These are phyloP conservation scores for Ocimum tenuiflorum DNA, from an alignment of 257 asterid species.

Conservation along the genomic window DNA sequence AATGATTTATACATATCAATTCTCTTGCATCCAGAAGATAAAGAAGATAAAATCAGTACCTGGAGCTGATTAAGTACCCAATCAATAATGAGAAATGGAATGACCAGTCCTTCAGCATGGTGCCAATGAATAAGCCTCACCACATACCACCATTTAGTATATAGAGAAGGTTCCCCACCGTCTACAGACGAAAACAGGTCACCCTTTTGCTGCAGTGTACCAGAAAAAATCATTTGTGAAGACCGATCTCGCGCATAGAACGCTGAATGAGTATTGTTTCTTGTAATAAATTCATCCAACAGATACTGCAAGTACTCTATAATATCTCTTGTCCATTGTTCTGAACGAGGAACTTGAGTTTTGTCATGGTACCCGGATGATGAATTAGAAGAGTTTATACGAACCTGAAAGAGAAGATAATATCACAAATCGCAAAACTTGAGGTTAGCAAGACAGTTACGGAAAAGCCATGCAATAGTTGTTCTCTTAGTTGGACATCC, in stretches of 20 bases:
- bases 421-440: background rate
- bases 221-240: constrained; percentile 56
- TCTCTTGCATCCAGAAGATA: background rate
- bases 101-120: constrained; percentile 82
- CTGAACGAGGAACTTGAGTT: constrained; percentile 73
- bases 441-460: constrained; percentile 1
- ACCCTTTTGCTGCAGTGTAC: constrained; percentile 51
- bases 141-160: constrained; percentile 97
- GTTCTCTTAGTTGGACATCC: constrained; percentile 2
- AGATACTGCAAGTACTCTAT: constrained; percentile 84
- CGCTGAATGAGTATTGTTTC: constrained; percentile 57
- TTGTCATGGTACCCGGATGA: constrained; percentile 73
- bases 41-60: constrained; percentile 37
- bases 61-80: constrained; percentile 97
- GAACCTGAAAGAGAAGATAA: constrained; percentile 54
- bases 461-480: background rate
- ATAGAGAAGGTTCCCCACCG: constrained; percentile 75
- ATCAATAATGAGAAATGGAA: constrained; percentile 84
- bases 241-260: constrained; percentile 58
- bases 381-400: constrained; percentile 58
- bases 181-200: constrained; percentile 45
- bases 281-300: constrained; percentile 73
- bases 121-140: constrained; percentile 95
- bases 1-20: background rate
- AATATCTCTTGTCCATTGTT: constrained; percentile 96